phyloP scores from a whole-genome alignment of 2,329 filamentous ascomycete species.

The Esteya vermicola region DNA sequence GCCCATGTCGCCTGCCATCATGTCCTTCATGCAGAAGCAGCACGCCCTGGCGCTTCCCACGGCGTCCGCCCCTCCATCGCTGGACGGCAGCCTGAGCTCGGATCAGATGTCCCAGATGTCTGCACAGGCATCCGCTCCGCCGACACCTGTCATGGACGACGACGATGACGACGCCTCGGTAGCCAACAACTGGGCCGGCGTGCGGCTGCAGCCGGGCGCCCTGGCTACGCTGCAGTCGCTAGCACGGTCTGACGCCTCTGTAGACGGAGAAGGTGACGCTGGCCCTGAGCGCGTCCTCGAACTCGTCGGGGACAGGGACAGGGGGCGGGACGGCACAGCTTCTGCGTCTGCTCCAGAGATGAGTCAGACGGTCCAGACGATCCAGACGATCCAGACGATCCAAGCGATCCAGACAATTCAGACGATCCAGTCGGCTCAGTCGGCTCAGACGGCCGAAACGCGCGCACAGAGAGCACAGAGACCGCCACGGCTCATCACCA shows the following conservation, averaged over 20 bases:
- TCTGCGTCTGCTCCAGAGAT: no score
- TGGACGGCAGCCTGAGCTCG: slow-evolving; percentile 78
- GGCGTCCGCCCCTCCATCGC: slow-evolving; percentile 68
- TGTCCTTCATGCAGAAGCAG: slow-evolving; percentile 54
- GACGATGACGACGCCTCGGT: slow-evolving; percentile 32
- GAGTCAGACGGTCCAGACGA: no score
- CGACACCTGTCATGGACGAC: slow-evolving; percentile 60
- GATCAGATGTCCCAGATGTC: slow-evolving; percentile 56
- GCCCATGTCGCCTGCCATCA: slow-evolving; percentile 60
- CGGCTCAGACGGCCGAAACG: slow-evolving; percentile 36
- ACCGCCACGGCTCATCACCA: slow-evolving; percentile 33
- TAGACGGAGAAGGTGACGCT: slow-evolving; percentile 42
- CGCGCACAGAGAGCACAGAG: slow-evolving; percentile 37
- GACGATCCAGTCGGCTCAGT: no score
- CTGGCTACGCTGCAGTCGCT: slow-evolving; percentile 68
- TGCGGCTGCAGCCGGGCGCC: slow-evolving; percentile 65
- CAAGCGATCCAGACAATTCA: no score
- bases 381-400: no score
- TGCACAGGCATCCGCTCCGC: slow-evolving; percentile 61
- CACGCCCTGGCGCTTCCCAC: slow-evolving; percentile 54
- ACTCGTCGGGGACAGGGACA: slow-evolving; percentile 21
- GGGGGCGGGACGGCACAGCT: no score
- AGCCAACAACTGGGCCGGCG: slow-evolving; percentile 49
- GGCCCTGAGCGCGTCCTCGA: slow-evolving; percentile 42
- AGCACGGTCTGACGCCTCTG: slow-evolving; percentile 38